Evolutionary conservation across 2,329 filamentous ascomycete species (phyloP).

Genomic region (Escovopsis weberi): DNA sequence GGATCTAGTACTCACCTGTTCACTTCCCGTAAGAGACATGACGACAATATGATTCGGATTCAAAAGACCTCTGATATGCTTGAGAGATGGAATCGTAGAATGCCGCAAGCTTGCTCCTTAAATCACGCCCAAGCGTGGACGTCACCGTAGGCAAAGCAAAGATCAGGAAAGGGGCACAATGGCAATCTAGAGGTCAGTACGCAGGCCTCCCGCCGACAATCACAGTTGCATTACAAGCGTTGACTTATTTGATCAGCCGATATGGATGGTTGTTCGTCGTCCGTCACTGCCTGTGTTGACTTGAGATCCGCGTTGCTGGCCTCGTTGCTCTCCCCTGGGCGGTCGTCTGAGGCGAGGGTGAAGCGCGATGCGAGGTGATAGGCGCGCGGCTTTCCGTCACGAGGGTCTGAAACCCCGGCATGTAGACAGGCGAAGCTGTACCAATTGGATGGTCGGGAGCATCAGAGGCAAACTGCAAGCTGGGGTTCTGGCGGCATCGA

Average conservation of each 20-base stretch:
- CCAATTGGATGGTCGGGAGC: constrained; percentile 2
- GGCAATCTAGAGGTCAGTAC: neutral
- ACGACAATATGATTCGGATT: neutral
- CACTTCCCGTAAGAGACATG: constrained; percentile 4
- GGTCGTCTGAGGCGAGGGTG: neutral
- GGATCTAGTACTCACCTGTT: constrained; percentile 5
- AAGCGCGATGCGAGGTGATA: constrained; percentile 3
- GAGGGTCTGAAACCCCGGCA: neutral
- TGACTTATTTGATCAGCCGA: neutral
- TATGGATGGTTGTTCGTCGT: neutral
- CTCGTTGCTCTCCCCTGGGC: neutral
- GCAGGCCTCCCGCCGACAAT: neutral
- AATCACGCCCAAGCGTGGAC: constrained; percentile 3
- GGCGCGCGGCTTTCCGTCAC: constrained; percentile 4
- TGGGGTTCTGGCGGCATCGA: constrained; percentile 9
- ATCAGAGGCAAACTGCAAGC: constrained; percentile 5
- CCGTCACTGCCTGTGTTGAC: neutral
- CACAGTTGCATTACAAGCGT: neutral
- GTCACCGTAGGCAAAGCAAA: neutral
- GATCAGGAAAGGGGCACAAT: neutral
- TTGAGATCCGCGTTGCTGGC: neutral
- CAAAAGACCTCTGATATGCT: neutral
- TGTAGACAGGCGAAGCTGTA: neutral
- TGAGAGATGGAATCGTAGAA: constrained; percentile 1
- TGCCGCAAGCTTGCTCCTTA: neutral